Evolutionary conservation across 1,284 basidiomycete genomes (phyloP).

Genomic region (Leccinum griseonigrum): DNA sequence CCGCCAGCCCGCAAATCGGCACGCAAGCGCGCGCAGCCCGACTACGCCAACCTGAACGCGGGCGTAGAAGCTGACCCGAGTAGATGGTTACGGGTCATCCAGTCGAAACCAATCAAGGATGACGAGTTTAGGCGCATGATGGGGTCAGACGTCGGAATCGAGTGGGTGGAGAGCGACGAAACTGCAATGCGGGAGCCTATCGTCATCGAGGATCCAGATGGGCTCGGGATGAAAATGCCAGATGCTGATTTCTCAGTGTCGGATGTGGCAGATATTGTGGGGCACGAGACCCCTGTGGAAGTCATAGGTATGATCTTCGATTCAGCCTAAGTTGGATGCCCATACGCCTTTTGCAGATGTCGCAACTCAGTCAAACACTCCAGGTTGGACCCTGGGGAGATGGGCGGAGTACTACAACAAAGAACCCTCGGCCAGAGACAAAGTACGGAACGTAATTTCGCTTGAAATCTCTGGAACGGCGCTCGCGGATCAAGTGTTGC

Average conservation of each 20-base stretch:
- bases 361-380: constrained; percentile 74
- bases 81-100: constrained; percentile 65
- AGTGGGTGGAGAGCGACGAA: constrained; percentile 72
- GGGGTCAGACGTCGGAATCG: constrained; percentile 60
- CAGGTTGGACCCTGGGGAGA: constrained; percentile 84
- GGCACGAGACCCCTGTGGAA: constrained; percentile 75
- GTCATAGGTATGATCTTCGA: constrained; percentile 72
- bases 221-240: constrained; percentile 87
- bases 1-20: constrained; percentile 75
- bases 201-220: constrained; percentile 70
- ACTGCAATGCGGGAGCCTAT: constrained; percentile 75
- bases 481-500: constrained; percentile 73
- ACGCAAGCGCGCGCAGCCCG: constrained; percentile 65
- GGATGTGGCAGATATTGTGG: constrained; percentile 80
- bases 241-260: constrained; percentile 62
- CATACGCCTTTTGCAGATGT: constrained; percentile 55
- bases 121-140: constrained; percentile 66
- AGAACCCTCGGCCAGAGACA: constrained; percentile 66
- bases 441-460: constrained; percentile 89
- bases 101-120: constrained; percentile 57
- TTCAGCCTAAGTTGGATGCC: neutral
- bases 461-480: constrained; percentile 81
- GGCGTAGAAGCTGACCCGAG: constrained; percentile 63
- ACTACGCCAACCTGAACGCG: constrained; percentile 72
- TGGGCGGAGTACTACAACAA: constrained; percentile 89